A percentile compares a stretch with the other conserved stretches of the same genome.
phyloP scores from a whole-genome alignment of 2,329 filamentous ascomycete species.

The Monilinia laxa region DNA sequence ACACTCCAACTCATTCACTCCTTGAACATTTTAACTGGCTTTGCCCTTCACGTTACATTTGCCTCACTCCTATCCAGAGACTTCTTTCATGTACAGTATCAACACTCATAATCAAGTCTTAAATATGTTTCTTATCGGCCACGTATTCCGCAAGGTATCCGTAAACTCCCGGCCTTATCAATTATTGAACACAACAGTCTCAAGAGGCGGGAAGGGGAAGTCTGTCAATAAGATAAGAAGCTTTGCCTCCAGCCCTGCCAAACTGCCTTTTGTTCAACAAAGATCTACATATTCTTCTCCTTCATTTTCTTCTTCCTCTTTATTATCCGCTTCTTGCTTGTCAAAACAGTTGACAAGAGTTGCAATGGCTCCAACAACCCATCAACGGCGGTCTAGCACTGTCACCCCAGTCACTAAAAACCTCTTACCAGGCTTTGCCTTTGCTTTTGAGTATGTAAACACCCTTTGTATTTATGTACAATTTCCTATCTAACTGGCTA shows the following conservation, averaged over 20 bases:
- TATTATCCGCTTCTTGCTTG: not conserved
- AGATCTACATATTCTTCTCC: conserved; percentile 17
- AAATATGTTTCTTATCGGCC: conserved; percentile 15
- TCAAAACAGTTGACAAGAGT: not conserved
- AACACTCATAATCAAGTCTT: not conserved
- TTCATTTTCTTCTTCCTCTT: not conserved
- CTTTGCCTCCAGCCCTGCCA: conserved; percentile 8
- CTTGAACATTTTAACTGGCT: not conserved
- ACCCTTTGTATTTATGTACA: not conserved
- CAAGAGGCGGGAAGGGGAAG: not conserved
- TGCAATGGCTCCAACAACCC: conserved; percentile 15
- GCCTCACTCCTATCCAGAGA: conserved; percentile 2
- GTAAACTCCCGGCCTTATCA: conserved; percentile 10
- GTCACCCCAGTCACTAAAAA: conserved; percentile 11
- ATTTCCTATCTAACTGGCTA: conserved; percentile 18
- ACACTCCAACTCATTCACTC: conserved; percentile 5
- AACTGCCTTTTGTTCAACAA: not conserved
- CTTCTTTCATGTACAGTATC: not conserved
- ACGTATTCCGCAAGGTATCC: conserved; percentile 1
- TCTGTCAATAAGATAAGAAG: not conserved
- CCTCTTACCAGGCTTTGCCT: conserved; percentile 47
- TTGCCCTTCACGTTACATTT: not conserved
- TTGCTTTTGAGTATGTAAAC: conserved; percentile 54
- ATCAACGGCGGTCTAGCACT: conserved; percentile 15
- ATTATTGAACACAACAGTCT: not conserved